A percentile compares a stretch with the other conserved stretches of the same genome.
These are phyloP conservation scores for Linnemannia exigua DNA, from an alignment of 192 early-diverging fungal species.

Conservation along the genomic window DNA sequence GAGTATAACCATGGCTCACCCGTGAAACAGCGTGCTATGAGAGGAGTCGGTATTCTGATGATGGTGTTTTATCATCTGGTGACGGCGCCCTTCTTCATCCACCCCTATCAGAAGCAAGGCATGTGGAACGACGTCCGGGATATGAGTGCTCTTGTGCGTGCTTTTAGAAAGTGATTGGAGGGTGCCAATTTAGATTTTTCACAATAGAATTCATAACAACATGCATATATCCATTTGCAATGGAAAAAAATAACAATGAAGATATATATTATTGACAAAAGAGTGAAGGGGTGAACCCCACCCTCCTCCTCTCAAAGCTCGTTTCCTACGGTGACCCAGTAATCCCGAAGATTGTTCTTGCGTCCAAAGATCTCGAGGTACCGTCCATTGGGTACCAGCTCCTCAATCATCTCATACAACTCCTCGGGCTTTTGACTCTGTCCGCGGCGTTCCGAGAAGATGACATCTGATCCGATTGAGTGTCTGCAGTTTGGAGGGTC, in stretches of 20 bases:
- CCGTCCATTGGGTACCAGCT: slow-evolving; percentile 91
- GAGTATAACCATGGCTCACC: slow-evolving; percentile 5
- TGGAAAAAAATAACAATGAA: background rate
- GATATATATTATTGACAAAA: background rate
- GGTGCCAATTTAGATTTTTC: background rate
- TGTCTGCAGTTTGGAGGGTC: slow-evolving; percentile 81
- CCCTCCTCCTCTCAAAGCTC: slow-evolving; percentile 84
- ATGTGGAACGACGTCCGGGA: slow-evolving; percentile 36
- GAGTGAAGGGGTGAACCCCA: too few relatives aligned
- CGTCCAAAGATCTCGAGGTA: slow-evolving; percentile 97
- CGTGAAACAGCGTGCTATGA: background rate
- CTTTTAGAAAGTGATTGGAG: background rate
- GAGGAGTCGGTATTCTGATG: background rate
- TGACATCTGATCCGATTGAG: slow-evolving; percentile 88
- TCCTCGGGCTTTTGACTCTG: slow-evolving; percentile 98
- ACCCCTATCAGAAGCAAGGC: slow-evolving; percentile 25
- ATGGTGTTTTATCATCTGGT: slow-evolving; percentile 14
- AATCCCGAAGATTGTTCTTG: slow-evolving; percentile 95
- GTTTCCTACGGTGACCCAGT: slow-evolving; percentile 98
- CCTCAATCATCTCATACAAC: slow-evolving; percentile 95
- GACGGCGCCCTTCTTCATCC: slow-evolving; percentile 34
- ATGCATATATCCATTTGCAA: background rate
- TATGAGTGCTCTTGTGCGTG: slow-evolving; percentile 9
- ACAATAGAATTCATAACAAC: background rate
- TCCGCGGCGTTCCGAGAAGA: slow-evolving; percentile 93